These are phyloP conservation scores for Gilbertella persicaria DNA, from an alignment of 371 early-diverging fungal genomes.

Conservation along the genomic window DNA sequence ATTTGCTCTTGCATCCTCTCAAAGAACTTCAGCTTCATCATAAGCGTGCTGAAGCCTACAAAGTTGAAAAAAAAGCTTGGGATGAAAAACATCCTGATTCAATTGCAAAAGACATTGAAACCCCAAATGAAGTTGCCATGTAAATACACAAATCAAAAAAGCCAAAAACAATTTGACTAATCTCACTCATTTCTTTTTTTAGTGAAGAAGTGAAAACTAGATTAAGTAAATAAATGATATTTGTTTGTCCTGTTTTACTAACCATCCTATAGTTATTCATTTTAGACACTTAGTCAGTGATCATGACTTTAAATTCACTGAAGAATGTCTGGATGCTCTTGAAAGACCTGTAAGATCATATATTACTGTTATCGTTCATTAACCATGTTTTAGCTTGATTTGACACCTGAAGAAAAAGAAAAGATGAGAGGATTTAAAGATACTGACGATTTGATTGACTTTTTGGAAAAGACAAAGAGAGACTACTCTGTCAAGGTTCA, in stretches of 20 bases:
- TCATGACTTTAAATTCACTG: conserved; percentile 38
- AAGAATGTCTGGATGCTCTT: conserved; percentile 24
- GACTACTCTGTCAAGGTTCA: conserved; percentile 46
- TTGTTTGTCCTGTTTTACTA: neutral
- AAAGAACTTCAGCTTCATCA: conserved; percentile 37
- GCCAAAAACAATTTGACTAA: neutral
- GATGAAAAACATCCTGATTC: conserved; percentile 39
- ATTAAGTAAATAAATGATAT: conserved; percentile 7
- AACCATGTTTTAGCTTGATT: conserved; percentile 26
- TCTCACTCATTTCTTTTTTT: conserved; percentile 2
- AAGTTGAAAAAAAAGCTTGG: conserved; percentile 35
- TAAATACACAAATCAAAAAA: conserved; percentile 1
- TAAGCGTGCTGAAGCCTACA: conserved; percentile 35
- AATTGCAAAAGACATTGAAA: conserved; percentile 6
- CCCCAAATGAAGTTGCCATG: neutral
- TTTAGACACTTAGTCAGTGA: conserved; percentile 47
- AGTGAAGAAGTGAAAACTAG: conserved; percentile 12
- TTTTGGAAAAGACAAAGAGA: conserved; percentile 39
- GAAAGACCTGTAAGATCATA: conserved; percentile 30
- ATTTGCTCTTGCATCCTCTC: conserved; percentile 40
- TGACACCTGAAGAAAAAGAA: conserved; percentile 33
- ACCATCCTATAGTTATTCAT: conserved; percentile 33
- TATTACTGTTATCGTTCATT: neutral
- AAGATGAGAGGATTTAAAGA: conserved; percentile 23
- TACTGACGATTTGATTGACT: conserved; percentile 47